Evolutionary conservation across 1,284 basidiomycete species (phyloP), one percentile per base, ranked within the genome.

Genomic region (Afroboletus lepidellus): DNA sequence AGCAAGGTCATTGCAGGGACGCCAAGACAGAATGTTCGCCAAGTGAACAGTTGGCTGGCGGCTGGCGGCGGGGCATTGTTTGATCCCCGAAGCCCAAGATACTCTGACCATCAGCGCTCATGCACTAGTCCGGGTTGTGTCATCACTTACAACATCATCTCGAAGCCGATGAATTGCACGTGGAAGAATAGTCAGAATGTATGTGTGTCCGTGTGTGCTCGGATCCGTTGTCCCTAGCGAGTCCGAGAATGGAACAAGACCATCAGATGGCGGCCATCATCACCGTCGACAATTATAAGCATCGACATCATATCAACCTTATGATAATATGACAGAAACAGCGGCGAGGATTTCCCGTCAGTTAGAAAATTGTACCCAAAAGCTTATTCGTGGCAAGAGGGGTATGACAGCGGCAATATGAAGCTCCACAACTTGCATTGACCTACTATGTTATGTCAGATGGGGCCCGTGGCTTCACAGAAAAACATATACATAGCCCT

Each of bases 81-180:
- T 61, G 56, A 61, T 63, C 8, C 39, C 58, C 58, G 60, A 48
- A 15, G 42, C 16, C 21, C 12, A 21, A 25, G 34, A 59, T 24
- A 13, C 7, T 41, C 15, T 11, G 25, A 32, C 41, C 39, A 32
- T 43, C 24, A 20, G 15, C n/a, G 30, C 20, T 46, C 30, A 11
- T 15, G 23, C n/a, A n/a, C 38, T 39, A 38, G 36, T n/a, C 27
- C 38, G 53, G 46, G 34, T 36, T 38, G 25, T 21, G 23, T 21
- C 25, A 13, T 36, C 27, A 6, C 18, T 36, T 38, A 30, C n/a
- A 24, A 48, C 41, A 25, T 53, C 23, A 36, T 41, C 54, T 16
- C 48, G 48, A 32, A 27, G 33, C 32, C 21, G 12, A 60, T 64
- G 62, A 64, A 62, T 53, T 32, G 33, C 62, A 54, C 54, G 54